These are phyloP conservation scores for Odontarrhena argentea DNA, from an alignment of 345 rosid species.

Conservation along the genomic window DNA sequence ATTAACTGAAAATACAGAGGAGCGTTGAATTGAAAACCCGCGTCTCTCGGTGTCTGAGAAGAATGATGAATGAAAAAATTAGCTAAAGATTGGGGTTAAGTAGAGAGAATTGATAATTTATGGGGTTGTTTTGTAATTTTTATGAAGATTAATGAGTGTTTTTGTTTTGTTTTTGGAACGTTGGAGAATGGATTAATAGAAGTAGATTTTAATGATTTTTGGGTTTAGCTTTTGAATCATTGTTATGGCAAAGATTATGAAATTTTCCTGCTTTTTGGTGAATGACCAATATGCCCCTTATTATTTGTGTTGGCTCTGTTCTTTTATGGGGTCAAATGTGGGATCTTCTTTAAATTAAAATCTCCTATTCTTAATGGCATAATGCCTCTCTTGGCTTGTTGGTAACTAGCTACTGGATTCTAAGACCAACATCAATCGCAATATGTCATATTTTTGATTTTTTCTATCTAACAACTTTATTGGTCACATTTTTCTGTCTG, in stretches of 20 bases:
- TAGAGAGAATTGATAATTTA: not conserved
- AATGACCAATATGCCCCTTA: slow-evolving; percentile 10
- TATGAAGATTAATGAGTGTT: not conserved
- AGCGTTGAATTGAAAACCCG: slow-evolving; percentile 40
- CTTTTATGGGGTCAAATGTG: not conserved
- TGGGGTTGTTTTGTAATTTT: slow-evolving; percentile 29
- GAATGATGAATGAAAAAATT: not conserved
- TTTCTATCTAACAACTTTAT: not conserved
- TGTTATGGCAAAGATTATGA: slow-evolving; percentile 4
- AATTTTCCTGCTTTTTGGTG: not conserved
- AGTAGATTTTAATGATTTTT: not conserved
- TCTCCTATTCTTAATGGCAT: too few relatives aligned
- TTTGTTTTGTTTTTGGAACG: slow-evolving; percentile 14
- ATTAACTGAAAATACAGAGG: slow-evolving; percentile 35
- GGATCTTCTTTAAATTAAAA: not conserved
- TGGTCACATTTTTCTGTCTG: too few relatives aligned
- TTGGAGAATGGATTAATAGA: not conserved
- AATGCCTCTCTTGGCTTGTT: too few relatives aligned
- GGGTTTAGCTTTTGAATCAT: slow-evolving; percentile 15
- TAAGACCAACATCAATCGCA: not conserved
- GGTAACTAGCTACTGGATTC: too few relatives aligned
- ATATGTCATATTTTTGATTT: not conserved
- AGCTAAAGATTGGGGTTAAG: slow-evolving; percentile 11
- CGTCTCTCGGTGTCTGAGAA: slow-evolving; percentile 29
- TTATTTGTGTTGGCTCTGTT: not conserved